Percentiles rank a stretch among this genome's conserved stretches.
These are phyloP conservation scores for Ogataea nitratoaversa DNA, from an alignment of 805 yeast species.

Conservation along the genomic window DNA sequence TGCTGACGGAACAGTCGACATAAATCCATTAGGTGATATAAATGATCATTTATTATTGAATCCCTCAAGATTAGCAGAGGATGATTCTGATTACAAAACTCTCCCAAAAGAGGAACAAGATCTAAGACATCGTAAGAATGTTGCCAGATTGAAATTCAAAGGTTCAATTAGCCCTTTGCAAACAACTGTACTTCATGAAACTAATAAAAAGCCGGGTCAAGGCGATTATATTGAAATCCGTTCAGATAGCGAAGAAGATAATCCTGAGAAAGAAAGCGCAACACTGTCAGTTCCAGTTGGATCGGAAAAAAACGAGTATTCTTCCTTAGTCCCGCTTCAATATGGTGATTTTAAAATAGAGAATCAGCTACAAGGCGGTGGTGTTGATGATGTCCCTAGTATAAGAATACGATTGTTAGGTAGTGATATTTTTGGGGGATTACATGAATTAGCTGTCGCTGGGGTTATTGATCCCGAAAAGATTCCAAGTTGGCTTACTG, in stretches of 20 bases:
- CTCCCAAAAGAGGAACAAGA: conserved; percentile 13
- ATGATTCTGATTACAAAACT: conserved; percentile 9
- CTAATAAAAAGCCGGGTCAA: conserved; percentile 25
- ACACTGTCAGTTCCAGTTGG: too few relatives aligned
- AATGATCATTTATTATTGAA: conserved; percentile 38
- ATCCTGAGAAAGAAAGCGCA: conserved; percentile 5
- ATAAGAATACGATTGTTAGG: conserved; percentile 47
- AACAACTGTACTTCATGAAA: conserved; percentile 38
- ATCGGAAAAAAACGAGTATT: conserved; percentile 33
- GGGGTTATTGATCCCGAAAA: conserved; percentile 47
- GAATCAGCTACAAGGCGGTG: conserved; percentile 18
- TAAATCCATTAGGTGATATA: conserved; percentile 51
- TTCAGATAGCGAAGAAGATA: conserved; percentile 8
- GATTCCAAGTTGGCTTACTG: conserved; percentile 75
- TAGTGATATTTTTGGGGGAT: conserved; percentile 71
- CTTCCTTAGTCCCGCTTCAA: conserved; percentile 58
- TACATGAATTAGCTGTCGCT: conserved; percentile 59
- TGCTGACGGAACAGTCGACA: conserved; percentile 64
- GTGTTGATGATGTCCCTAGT: conserved; percentile 16
- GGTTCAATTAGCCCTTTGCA: conserved; percentile 42
- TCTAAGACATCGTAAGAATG: conserved; percentile 27
- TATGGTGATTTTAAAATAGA: conserved; percentile 42
- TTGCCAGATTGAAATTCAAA: conserved; percentile 58
- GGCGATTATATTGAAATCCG: conserved; percentile 1
- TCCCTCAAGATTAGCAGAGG: conserved; percentile 21